Conservation (phyloP, 257 asterid genomes). For the Ballota nigra region DNA sequence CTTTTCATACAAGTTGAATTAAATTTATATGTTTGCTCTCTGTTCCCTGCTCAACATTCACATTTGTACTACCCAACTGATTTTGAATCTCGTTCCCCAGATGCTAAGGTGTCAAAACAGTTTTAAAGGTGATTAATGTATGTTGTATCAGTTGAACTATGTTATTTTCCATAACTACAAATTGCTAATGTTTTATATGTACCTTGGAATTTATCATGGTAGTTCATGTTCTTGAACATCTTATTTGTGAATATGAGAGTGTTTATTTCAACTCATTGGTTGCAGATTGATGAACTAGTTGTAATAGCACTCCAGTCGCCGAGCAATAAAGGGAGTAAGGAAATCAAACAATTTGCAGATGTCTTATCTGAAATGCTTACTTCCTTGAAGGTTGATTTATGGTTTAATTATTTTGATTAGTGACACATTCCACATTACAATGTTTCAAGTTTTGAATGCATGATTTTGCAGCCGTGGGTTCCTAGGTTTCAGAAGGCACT, state of each 20-base stretch:
- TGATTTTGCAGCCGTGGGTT: conserved; percentile 80
- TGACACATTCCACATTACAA: not conserved
- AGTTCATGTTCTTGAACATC: not conserved
- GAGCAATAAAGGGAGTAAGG: conserved; percentile 44
- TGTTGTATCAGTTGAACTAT: not conserved
- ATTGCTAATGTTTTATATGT: not conserved
- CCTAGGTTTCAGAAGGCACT: conserved; percentile 58
- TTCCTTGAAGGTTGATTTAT: conserved; percentile 67
- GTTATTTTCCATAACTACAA: not conserved
- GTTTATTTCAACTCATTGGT: conserved; percentile 13
- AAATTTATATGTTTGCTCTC: not conserved
- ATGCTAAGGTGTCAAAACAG: not conserved
- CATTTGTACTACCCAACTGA: not conserved
- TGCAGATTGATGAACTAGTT: conserved; percentile 90
- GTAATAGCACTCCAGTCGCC: conserved; percentile 55
- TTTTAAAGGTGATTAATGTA: not conserved
- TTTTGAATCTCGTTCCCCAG: not conserved
- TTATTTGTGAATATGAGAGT: conserved; percentile 18
- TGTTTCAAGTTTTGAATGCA: not conserved
- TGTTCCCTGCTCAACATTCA: conserved; percentile 1
- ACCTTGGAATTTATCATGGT: not conserved
- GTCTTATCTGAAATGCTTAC: conserved; percentile 66
- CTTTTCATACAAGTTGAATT: not conserved
- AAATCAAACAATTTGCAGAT: conserved; percentile 65
- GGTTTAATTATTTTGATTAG: conserved; percentile 5